phyloP scores from a whole-genome alignment of 345 rosid species.

The Gossypium anomalum region DNA sequence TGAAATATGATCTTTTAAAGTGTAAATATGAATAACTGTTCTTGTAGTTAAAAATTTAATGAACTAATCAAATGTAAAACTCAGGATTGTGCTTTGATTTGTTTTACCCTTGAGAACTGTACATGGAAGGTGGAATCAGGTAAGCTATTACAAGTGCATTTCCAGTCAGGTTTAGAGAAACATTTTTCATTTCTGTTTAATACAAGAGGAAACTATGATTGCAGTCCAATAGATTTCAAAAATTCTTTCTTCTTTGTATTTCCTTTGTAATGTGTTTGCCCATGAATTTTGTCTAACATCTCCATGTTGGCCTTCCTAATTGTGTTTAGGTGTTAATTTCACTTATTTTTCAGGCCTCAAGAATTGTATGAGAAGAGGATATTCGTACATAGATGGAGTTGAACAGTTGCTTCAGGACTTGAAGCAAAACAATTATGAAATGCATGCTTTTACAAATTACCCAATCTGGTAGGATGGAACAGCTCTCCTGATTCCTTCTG shows the following conservation, averaged over 20 bases:
- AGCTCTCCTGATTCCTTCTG: background rate
- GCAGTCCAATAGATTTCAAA: background rate
- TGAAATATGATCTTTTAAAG: background rate
- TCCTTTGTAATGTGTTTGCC: background rate
- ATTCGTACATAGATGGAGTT: constrained; percentile 72
- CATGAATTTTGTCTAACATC: background rate
- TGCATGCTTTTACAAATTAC: constrained; percentile 93
- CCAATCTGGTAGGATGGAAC: constrained; percentile 61
- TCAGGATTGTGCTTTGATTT: background rate
- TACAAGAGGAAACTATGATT: background rate
- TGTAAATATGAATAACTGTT: background rate
- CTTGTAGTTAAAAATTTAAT: background rate
- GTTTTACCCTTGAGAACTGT: background rate
- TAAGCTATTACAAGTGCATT: background rate
- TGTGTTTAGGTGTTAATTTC: background rate
- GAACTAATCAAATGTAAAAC: background rate
- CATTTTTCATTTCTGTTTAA: background rate
- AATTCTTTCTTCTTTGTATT: background rate
- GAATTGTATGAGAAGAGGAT: constrained; percentile 64
- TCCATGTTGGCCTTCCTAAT: background rate
- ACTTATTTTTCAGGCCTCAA: constrained; percentile 55
- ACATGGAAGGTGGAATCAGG: background rate
- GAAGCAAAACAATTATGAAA: constrained; percentile 54
- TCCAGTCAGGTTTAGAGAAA: background rate
- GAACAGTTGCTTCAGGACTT: constrained; percentile 57